These are phyloP conservation scores for Saitozyma podzolica DNA, from an alignment of 768 basidiomycete species.

Conservation along the genomic window DNA sequence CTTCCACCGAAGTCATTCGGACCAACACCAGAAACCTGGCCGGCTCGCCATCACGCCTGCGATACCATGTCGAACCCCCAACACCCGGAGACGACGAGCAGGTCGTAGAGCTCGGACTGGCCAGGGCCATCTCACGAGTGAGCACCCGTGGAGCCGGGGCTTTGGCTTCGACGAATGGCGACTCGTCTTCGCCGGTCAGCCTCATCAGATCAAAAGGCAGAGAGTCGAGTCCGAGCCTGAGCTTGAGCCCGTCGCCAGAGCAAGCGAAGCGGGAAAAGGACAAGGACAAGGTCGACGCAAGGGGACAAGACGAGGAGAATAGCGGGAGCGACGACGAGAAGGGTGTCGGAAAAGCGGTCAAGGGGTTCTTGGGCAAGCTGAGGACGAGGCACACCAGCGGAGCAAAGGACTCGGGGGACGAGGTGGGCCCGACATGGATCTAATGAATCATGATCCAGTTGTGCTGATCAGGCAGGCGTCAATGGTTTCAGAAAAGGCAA, in stretches of 20 bases:
- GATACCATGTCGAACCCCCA: conserved; percentile 16
- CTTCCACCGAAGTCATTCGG: not conserved
- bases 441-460: no score
- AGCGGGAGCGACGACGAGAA: conserved; percentile 9
- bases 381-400: not conserved
- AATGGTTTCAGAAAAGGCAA: no score
- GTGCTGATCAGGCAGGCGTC: no score
- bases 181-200: not conserved
- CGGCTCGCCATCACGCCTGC: conserved; percentile 11
- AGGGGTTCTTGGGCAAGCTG: conserved; percentile 33
- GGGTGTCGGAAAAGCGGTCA: conserved; percentile 10
- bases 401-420: no score
- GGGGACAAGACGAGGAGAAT: conserved; percentile 9
- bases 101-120: not conserved
- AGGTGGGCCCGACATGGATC: no score
- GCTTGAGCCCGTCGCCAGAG: not conserved
- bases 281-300: not conserved
- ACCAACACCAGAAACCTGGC: not conserved
- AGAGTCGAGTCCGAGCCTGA: no score
- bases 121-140: conserved; percentile 1
- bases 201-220: no score
- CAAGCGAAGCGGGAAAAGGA: conserved; percentile 4
- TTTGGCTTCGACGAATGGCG: not conserved
- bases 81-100: not conserved
- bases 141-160: not conserved